Base-by-base conservation (phyloP, 805 yeast species). In the Scheffersomyces amazonensis region DNA sequence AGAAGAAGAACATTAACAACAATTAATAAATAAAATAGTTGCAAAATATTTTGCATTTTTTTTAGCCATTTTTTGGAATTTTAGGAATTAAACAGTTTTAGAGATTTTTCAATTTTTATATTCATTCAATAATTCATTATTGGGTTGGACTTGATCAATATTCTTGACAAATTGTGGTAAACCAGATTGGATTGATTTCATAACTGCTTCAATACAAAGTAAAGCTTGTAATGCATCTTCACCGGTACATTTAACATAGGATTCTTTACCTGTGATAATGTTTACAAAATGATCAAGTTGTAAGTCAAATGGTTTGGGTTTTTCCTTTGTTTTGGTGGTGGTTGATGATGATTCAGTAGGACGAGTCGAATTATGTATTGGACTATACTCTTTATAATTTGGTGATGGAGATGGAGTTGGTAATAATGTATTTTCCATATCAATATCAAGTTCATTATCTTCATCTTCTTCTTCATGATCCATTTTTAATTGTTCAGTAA, bases 251-350 rank as follows among this genome's bases (percentile, higher is more conserved):
- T 54, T 56, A 17, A 46, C 41, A 16, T 35, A 46, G 11, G 53
- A 52, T 15, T 58, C 60, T n/a, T 52, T 41, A 1, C 64, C 66
- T 12, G 44, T 48, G 19, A 66, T 53, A 32, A 66, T 47, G 33
- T 62, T 56, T 16, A 66, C 60, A 44, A 67, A 67, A 41, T 67
- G 72, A 32, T 60, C 58, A 35, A 67, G 47, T 40, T 67, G 73
- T 17, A 58, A 51, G 36, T 64, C 72, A 45, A 67, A 67, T 2
- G 73, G 72, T 37, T 55, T 44, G 20, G 48, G 50, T 25, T 43
- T 41, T 30, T 31, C 16, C 13, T 13, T 13, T 4, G 21, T 16
- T 9, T 11, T 32, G 28, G 34, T 21, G 27, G 10, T 8, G 34
- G 34, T 23, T 19, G 32, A 30, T 8, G 34, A 16, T 11, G 41